These are phyloP conservation scores for Cyclostephanos invisitatus DNA, from an alignment of 108 stramenopile species.

Conservation along the genomic window DNA sequence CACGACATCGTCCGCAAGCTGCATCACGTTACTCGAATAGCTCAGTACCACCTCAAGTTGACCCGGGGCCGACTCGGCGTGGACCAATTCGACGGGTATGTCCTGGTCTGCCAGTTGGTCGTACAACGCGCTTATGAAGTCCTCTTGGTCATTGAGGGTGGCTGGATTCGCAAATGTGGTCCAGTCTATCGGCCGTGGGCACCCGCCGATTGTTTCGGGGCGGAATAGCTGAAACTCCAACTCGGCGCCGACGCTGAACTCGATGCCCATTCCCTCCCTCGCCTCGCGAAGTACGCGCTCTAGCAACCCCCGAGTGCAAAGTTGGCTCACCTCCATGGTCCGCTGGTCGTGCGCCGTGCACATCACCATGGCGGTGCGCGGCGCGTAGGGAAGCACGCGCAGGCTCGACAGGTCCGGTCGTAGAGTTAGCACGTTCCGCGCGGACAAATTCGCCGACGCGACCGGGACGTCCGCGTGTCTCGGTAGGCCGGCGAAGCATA, in stretches of 20 bases:
- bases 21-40: conserved; percentile 57
- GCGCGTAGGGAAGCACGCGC: conserved; percentile 71
- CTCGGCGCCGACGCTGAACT: conserved; percentile 77
- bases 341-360: conserved; percentile 60
- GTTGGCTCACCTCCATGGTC: conserved; percentile 55
- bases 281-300: conserved; percentile 53
- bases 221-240: conserved; percentile 68
- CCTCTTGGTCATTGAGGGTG: conserved; percentile 77
- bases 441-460: conserved; percentile 56
- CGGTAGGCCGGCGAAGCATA: conserved; percentile 69
- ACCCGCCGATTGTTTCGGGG: conserved; percentile 24
- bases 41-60: conserved; percentile 80
- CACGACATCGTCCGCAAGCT: conserved; percentile 67
- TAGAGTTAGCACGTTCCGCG: conserved; percentile 55
- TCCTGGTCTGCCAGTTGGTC: conserved; percentile 68
- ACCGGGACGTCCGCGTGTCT: conserved; percentile 54
- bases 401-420: conserved; percentile 66
- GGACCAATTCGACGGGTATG: conserved; percentile 69
- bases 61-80: conserved; percentile 76
- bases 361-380: conserved; percentile 72
- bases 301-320: conserved; percentile 72
- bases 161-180: conserved; percentile 65
- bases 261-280: conserved; percentile 45
- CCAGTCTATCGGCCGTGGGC: conserved; percentile 51
- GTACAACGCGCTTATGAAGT: conserved; percentile 62